Base-by-base conservation (phyloP, 768 basidiomycete species). In the Suillus americanus region DNA sequence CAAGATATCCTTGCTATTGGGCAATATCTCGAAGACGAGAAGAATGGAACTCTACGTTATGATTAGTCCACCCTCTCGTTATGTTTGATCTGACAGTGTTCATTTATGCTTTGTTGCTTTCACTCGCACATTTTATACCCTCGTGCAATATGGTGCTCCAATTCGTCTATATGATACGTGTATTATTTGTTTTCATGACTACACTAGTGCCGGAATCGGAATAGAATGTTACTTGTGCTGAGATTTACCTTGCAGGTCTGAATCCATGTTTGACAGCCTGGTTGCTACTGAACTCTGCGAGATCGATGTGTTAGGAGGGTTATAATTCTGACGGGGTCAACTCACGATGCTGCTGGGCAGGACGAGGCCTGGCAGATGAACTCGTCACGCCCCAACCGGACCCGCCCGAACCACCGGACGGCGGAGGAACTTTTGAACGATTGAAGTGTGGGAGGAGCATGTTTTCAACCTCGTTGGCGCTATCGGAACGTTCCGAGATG, bases 1-100 rank as follows among this genome's bases (percentile, higher is more conserved):
- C 86, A 91, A 71, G 91, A 92, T 74, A 89, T 93, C 50, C 78
- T 91, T 50, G 92, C 92, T n/a, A 92, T 94, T 69, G 91, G 91
- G 18, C 89, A 91, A 72, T 94, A 92, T 73, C 79, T 94, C 13
- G 92, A 92, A 67, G 92, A 94, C 67, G 90, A 92, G 73, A 89
- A 89, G 78, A 90, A 88, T 70, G 91, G 91, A 38, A 82, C 79
- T 54, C 72, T 92, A 56, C 79, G 81, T 64, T 66, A 73, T 50
- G 73, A 77, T 46, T 80, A 70, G 72, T 67, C 38, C 35, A 62
- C 66, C 48, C 56, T n/a, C 63, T 65, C 23, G 53, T 62, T 7
- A 37, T 28, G 28, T 43, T n/a, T 45, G 45, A 54, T 59, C 40
- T 61, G 40, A 41, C 38, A 23, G 46, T 60, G 43, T 33, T 50